phyloP scores from a whole-genome alignment of 2,329 filamentous ascomycete species.

The Alternaria brassicae region DNA sequence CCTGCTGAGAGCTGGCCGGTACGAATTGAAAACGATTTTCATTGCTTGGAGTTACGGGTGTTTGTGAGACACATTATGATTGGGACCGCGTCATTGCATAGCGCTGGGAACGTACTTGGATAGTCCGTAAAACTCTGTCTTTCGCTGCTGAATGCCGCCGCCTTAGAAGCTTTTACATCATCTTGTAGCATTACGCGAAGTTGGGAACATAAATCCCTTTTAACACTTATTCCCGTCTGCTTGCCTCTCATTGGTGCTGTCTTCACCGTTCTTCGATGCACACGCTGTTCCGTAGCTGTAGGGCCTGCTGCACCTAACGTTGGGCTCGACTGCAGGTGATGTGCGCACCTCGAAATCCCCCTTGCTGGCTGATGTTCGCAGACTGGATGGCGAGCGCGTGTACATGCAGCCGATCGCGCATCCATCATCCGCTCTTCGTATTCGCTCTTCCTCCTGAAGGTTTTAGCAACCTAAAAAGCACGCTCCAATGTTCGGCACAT shows the following conservation, averaged over 20 bases:
- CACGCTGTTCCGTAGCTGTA: slow-evolving; percentile 8
- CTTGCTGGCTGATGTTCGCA: slow-evolving; percentile 12
- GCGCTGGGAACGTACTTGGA: slow-evolving; percentile 12
- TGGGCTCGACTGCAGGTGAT: slow-evolving; percentile 21
- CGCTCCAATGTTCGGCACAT: slow-evolving; percentile 1
- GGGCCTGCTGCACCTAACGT: slow-evolving; percentile 12
- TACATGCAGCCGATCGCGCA: slow-evolving; percentile 5
- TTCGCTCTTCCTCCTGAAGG: slow-evolving; percentile 6
- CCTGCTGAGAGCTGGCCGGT: slow-evolving; percentile 6
- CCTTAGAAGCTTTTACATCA: slow-evolving; percentile 6
- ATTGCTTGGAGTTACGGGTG: slow-evolving; percentile 22
- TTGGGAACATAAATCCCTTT: not conserved
- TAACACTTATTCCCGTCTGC: not conserved
- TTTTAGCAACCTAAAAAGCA: slow-evolving; percentile 12
- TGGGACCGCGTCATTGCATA: slow-evolving; percentile 22
- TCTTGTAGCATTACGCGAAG: not conserved
- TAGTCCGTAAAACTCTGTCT: slow-evolving; percentile 10
- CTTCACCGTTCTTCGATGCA: not conserved
- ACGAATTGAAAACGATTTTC: slow-evolving; percentile 18
- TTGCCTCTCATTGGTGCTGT: not conserved
- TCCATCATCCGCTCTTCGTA: not conserved
- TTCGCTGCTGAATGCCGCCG: slow-evolving; percentile 30
- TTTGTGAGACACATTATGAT: slow-evolving; percentile 2
- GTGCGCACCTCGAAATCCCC: not conserved
- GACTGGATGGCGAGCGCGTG: slow-evolving; percentile 14